Evolutionary conservation across 129 eudicot genomes (phyloP).

Genomic region (Calendula officinalis): DNA sequence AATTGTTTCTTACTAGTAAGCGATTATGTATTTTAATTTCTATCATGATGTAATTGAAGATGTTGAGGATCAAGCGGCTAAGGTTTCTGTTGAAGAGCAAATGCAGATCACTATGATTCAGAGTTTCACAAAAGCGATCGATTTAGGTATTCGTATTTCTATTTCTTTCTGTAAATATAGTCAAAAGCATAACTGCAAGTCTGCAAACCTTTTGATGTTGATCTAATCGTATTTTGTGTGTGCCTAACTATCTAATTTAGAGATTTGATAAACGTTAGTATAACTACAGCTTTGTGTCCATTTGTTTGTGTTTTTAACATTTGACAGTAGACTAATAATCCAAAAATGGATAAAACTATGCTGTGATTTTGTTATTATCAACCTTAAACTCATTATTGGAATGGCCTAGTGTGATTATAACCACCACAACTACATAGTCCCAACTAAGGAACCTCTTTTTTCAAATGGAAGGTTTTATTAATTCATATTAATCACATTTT

Average conservation of each 20-base stretch:
- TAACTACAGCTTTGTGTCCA: too few relatives aligned
- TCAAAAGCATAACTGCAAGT: not conserved
- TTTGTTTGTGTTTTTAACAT: too few relatives aligned
- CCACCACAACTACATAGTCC: too few relatives aligned
- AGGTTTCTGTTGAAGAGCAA: slow-evolving; percentile 77
- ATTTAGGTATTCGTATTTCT: slow-evolving; percentile 42
- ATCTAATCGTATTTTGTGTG: slow-evolving; percentile 1
- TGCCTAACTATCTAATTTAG: not conserved
- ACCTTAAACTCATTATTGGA: too few relatives aligned
- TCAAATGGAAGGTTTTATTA: not conserved
- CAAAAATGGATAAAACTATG: too few relatives aligned
- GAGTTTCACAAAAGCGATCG: slow-evolving; percentile 58
- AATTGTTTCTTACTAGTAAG: not conserved
- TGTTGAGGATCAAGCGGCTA: slow-evolving; percentile 86
- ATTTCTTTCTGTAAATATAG: not conserved
- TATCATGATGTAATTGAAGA: slow-evolving; percentile 50
- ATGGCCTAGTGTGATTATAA: too few relatives aligned
- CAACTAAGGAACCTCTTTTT: too few relatives aligned
- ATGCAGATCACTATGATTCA: slow-evolving; percentile 63
- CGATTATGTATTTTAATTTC: not conserved
- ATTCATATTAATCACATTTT: slow-evolving; percentile 4
- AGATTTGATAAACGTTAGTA: not conserved
- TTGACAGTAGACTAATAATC: too few relatives aligned
- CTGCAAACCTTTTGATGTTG: not conserved
- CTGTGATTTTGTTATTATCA: too few relatives aligned